phyloP scores from a whole-genome alignment of 257 asterid genomes.

The Hygrophila difformis region DNA sequence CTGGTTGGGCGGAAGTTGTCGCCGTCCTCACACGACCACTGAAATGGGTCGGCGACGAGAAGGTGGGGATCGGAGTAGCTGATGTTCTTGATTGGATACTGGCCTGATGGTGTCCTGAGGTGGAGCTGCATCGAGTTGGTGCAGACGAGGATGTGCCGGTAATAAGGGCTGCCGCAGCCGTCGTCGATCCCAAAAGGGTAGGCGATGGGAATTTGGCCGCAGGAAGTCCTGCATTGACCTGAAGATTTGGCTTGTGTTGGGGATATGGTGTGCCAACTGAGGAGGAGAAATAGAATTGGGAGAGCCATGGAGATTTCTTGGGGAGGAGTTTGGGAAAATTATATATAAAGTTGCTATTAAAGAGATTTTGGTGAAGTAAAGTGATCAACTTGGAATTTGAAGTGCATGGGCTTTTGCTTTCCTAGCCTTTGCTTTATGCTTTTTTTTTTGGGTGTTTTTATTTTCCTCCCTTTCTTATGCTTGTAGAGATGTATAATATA shows the following conservation, averaged over 20 bases:
- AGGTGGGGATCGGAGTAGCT: constrained; percentile 79
- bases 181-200: constrained; percentile 90
- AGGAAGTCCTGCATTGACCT: constrained; percentile 51
- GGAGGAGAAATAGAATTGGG: constrained; percentile 3
- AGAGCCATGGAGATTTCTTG: neutral
- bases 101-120: constrained; percentile 83
- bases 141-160: constrained; percentile 54
- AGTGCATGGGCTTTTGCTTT: no score
- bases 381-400: no score
- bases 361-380: no score
- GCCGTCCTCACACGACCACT: constrained; percentile 79
- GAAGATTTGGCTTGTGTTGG: constrained; percentile 35
- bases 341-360: no score
- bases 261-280: constrained; percentile 14
- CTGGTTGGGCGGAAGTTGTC: constrained; percentile 47
- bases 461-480: no score
- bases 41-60: constrained; percentile 57
- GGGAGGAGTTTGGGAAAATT: no score
- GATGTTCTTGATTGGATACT: constrained; percentile 47
- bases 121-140: constrained; percentile 39
- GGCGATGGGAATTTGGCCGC: constrained; percentile 61
- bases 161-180: constrained; percentile 88
- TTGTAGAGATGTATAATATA: no score
- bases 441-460: no score
- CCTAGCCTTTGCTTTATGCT: no score